Conservation (phyloP, 2,329 filamentous ascomycete species). For the Venturia carpophila region DNA sequence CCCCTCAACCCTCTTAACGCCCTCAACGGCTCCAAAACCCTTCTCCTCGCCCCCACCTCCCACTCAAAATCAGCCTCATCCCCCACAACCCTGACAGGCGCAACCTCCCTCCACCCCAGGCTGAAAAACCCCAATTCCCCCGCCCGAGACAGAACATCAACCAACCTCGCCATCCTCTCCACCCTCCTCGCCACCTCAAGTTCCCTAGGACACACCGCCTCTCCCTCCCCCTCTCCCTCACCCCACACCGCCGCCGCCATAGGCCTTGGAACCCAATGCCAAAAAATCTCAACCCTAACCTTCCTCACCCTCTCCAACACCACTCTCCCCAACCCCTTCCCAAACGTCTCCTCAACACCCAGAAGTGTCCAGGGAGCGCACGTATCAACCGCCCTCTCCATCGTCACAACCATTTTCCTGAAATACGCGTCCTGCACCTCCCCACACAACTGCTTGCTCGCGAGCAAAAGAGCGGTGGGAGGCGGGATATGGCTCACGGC, state of each 20-base stretch:
- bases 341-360: constrained; percentile 1
- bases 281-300: constrained; percentile 13
- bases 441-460: background rate
- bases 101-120: constrained; percentile 10
- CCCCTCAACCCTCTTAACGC: background rate
- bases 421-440: background rate
- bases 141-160: constrained; percentile 3
- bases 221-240: background rate
- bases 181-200: background rate
- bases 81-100: background rate
- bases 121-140: background rate
- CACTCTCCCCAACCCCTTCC: background rate
- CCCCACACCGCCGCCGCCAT: background rate
- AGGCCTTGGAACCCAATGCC: background rate
- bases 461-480: background rate
- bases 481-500: background rate
- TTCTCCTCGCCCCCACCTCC: background rate
- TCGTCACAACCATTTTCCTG: background rate
- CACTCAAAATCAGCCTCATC: background rate
- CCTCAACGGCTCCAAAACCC: constrained; percentile 12
- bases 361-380: background rate
- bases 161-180: constrained; percentile 5
- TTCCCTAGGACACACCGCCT: background rate
- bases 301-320: background rate
- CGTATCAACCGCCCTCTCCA: constrained; percentile 14